Evolutionary conservation across 306 rosid species (phyloP).

Genomic region (Begonia masoniana): DNA sequence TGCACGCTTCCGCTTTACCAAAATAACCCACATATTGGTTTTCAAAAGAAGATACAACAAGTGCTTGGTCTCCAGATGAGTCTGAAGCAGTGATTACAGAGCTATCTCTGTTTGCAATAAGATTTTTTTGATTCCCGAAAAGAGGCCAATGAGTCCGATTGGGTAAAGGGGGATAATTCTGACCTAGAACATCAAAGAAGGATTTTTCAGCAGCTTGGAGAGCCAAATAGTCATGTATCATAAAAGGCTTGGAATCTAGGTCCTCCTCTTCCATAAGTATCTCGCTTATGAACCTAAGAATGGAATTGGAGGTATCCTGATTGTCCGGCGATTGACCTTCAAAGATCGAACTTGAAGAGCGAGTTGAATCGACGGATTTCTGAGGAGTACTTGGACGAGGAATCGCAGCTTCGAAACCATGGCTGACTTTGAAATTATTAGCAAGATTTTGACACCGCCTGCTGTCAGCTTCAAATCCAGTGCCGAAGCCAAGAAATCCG

Average conservation of each 20-base stretch:
- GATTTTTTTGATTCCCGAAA: conserved; percentile 7
- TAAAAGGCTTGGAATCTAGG: conserved; percentile 52
- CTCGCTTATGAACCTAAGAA: conserved; percentile 52
- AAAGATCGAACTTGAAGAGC: conserved; percentile 3
- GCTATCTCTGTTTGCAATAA: conserved; percentile 13
- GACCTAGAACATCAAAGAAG: conserved; percentile 50
- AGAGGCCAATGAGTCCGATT: conserved; percentile 4
- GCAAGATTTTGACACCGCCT: neutral
- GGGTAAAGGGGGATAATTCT: conserved; percentile 21
- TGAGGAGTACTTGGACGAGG: neutral
- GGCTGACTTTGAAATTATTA: conserved; percentile 1
- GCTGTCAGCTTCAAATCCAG: too few species aligned
- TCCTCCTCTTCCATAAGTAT: conserved; percentile 75
- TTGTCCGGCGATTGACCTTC: conserved; percentile 20
- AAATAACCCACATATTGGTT: conserved; percentile 9
- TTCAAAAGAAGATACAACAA: conserved; percentile 10
- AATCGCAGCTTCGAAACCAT: neutral
- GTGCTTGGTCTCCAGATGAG: conserved; percentile 11
- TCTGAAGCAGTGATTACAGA: conserved; percentile 17
- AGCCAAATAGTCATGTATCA: conserved; percentile 58
- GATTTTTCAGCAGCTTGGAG: conserved; percentile 87
- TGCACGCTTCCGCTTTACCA: conserved; percentile 2
- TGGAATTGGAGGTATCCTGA: conserved; percentile 26
- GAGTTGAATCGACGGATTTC: neutral
- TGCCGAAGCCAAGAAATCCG: too few species aligned